These are phyloP conservation scores for Bipolaris zeicola DNA, from an alignment of 2,329 filamentous ascomycete genomes.

Conservation along the genomic window DNA sequence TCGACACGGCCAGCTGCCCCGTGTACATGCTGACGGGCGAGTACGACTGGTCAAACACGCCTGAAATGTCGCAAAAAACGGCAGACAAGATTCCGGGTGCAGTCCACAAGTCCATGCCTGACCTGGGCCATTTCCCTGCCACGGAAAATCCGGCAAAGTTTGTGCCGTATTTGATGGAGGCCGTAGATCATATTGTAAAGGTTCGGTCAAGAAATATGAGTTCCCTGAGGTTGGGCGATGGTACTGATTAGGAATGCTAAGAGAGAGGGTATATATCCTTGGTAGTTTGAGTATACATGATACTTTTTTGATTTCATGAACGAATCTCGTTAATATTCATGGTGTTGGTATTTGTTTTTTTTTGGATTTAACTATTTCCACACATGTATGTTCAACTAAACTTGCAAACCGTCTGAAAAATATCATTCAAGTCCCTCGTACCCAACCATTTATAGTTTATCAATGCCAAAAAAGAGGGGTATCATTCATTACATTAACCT, in stretches of 20 bases:
- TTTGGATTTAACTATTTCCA: no score
- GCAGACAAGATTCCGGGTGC: conserved; percentile 56
- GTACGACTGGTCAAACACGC: conserved; percentile 57
- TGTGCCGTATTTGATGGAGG: conserved; percentile 47
- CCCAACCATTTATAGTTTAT: no score
- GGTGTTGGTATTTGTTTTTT: no score
- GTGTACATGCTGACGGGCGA: conserved; percentile 60
- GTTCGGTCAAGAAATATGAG: conserved; percentile 38
- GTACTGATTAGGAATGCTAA: conserved; percentile 21
- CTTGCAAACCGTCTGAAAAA: no score
- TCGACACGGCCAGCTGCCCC: conserved; percentile 57
- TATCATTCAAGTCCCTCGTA: no score
- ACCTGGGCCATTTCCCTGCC: conserved; percentile 56
- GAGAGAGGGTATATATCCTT: background rate
- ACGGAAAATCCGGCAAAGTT: conserved; percentile 53
- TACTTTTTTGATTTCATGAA: no score
- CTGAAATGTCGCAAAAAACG: conserved; percentile 54
- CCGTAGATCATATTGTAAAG: conserved; percentile 47
- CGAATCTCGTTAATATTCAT: no score
- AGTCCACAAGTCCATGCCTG: conserved; percentile 53
- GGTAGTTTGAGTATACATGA: no score
- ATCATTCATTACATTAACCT: background rate
- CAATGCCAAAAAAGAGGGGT: background rate
- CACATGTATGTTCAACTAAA: no score
- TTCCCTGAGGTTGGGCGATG: conserved; percentile 39